Evolutionary conservation across 768 basidiomycete genomes (phyloP).

Genomic region (Boletus rubropictus): DNA sequence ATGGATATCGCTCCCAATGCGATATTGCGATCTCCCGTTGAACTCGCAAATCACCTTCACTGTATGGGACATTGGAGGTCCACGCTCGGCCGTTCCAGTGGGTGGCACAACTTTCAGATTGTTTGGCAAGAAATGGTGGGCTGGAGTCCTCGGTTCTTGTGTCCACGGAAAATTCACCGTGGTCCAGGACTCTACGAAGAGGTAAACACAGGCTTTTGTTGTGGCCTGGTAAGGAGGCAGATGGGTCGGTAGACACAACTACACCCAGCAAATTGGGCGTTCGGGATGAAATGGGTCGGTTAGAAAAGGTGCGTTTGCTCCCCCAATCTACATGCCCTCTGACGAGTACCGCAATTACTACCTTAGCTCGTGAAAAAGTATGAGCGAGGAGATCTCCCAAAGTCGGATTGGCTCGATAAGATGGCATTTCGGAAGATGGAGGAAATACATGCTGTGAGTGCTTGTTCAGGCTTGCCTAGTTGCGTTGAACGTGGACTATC

Average conservation of each 20-base stretch:
- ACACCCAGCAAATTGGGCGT: constrained; percentile 84
- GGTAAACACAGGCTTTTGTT: constrained; percentile 87
- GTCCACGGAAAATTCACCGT: neutral
- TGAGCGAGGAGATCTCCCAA: constrained; percentile 87
- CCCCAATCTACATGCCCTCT: neutral
- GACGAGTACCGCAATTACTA: neutral
- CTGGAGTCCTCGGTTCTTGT: neutral
- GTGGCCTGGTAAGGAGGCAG: constrained; percentile 81
- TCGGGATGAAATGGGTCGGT: constrained; percentile 89
- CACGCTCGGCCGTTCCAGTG: constrained; percentile 72
- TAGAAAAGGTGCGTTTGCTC: constrained; percentile 67
- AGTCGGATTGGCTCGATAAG: constrained; percentile 94
- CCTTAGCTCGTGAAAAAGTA: constrained; percentile 89
- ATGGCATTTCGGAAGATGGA: constrained; percentile 93
- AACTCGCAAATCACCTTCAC: constrained; percentile 89
- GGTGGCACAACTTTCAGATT: constrained; percentile 88
- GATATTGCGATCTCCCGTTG: constrained; percentile 88
- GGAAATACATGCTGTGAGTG: constrained; percentile 80
- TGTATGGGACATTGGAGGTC: constrained; percentile 90
- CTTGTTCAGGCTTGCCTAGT: neutral
- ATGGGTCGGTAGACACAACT: constrained; percentile 70
- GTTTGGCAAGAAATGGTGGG: constrained; percentile 91
- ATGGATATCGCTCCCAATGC: constrained; percentile 86
- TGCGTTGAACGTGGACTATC: neutral
- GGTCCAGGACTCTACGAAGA: constrained; percentile 70